Evolutionary conservation across 2,329 filamentous ascomycete genomes (phyloP), one percentile per base, ranked within the genome.

Genomic region (Periglandula ipomoeae): DNA sequence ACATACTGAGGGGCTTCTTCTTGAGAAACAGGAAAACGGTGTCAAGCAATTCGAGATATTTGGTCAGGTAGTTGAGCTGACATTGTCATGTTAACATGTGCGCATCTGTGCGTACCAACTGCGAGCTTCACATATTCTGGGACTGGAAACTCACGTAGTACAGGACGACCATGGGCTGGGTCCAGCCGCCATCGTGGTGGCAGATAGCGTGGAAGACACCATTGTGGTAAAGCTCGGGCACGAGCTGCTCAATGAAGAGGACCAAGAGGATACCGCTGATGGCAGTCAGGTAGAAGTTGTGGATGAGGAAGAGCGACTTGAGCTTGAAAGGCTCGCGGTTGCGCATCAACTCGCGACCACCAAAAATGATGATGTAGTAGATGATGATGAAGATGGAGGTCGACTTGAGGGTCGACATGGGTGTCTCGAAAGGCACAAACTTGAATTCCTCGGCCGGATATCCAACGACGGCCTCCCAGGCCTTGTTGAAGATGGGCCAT

Each of bases 11-110:
- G 48, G 91, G 91, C 85, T 97, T 97, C 85, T 97, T 97, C 85
- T 97, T 97, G 68, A 97, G 81, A 75, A 96, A 93, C 49, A 97
- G 77, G 79, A 97, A 97, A 66, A 91, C 84, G 52, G 91, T 97
- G 70, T 97, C 91, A 59, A 97, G 74, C 57, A 97, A 78, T 72
- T 97, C 91, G 58, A 96, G 80, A 71, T 95, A 97, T 72, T 97
- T 97, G 72, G 90, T 97, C 48, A 96, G 81, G 75, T 97, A 97
- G 77, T 94, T 97, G 65, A 97, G 79, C 90, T 96, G 64, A 57
- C 23, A 17, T 30, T n/a, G n/a, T 17, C 11, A 32, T 47, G 46
- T 48, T 22, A 48, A 30, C 35, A 5, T 27, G 11, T 32, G 27
- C 11, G 13, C 26, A 20, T 10, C 13, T 39, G n/a, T 13, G 26